Evolutionary conservation across 2,329 filamentous ascomycete genomes (phyloP).

Genomic region (Fusarium redolens): DNA sequence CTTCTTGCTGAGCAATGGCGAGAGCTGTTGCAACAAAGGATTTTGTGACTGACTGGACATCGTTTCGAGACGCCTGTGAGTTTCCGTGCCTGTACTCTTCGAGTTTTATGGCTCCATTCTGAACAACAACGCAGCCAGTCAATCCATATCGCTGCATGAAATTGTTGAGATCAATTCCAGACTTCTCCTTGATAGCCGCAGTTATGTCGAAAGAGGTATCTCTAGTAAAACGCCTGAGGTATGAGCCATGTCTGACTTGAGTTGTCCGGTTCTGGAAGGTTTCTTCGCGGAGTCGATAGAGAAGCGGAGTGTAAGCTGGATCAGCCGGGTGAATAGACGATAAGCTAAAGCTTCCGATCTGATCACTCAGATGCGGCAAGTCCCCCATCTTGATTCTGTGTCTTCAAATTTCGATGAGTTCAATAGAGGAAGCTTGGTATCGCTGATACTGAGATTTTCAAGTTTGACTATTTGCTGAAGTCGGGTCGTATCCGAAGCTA

Average conservation of each 20-base stretch:
- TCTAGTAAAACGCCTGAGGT: conserved; percentile 17
- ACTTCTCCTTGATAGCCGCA: neutral
- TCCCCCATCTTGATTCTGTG: neutral
- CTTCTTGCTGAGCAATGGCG: conserved; percentile 25
- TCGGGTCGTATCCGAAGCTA: neutral
- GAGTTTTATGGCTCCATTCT: conserved; percentile 4
- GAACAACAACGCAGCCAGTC: conserved; percentile 28
- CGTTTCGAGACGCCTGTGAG: conserved; percentile 22
- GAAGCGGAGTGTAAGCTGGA: conserved; percentile 34
- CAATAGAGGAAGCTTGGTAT: neutral
- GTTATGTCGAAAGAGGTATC: neutral
- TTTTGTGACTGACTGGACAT: conserved; percentile 31
- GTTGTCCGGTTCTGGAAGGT: conserved; percentile 29
- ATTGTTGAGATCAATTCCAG: neutral
- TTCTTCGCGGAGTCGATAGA: conserved; percentile 32
- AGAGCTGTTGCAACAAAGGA: conserved; percentile 28
- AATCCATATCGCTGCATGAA: conserved; percentile 27
- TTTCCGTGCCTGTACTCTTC: conserved; percentile 35
- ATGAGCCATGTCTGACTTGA: conserved; percentile 28
- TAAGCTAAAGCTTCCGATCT: conserved; percentile 24
- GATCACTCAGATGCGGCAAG: conserved; percentile 6
- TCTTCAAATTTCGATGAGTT: neutral
- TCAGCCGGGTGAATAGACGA: conserved; percentile 16
- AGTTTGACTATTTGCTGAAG: neutral
- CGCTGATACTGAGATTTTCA: neutral